A percentile compares a stretch with the other conserved stretches of the same genome.
These are phyloP conservation scores for Tubosaeta brunneosetosa DNA, from an alignment of 768 basidiomycete species.

Conservation along the genomic window DNA sequence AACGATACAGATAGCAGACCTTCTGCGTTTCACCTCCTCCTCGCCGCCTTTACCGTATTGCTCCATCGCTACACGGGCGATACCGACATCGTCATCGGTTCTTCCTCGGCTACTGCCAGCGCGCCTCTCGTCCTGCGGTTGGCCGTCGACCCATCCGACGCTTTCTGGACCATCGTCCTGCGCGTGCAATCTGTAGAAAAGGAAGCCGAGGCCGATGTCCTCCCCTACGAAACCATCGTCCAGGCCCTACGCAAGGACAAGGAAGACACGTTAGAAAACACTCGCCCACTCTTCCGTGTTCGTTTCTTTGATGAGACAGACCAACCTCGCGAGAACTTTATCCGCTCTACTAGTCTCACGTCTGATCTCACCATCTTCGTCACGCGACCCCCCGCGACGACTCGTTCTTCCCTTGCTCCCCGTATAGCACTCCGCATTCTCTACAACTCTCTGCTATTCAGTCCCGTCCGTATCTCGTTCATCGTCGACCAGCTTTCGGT, in stretches of 20 bases:
- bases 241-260: constrained; percentile 63
- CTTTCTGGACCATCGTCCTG: constrained; percentile 84
- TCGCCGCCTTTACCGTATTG: constrained; percentile 88
- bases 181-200: constrained; percentile 80
- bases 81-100: constrained; percentile 87
- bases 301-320: constrained; percentile 96
- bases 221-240: constrained; percentile 77
- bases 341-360: constrained; percentile 74
- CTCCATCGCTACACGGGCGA: constrained; percentile 95
- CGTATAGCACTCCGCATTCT: constrained; percentile 75
- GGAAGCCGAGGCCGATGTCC: constrained; percentile 74
- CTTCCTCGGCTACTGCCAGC: constrained; percentile 69
- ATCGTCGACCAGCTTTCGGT: constrained; percentile 84
- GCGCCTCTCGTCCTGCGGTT: constrained; percentile 84
- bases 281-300: constrained; percentile 77
- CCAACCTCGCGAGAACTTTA: constrained; percentile 63
- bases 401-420: constrained; percentile 67
- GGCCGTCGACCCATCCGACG: constrained; percentile 76
- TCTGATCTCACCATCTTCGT: constrained; percentile 94
- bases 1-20: constrained; percentile 50
- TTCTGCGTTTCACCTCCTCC: constrained; percentile 85
- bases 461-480: constrained; percentile 63
- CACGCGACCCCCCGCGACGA: constrained; percentile 62
- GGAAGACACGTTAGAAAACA: constrained; percentile 49
- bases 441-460: constrained; percentile 95